Conservation (phyloP, 176 grass and related monocot genomes). For the Aegilops longissima region DNA sequence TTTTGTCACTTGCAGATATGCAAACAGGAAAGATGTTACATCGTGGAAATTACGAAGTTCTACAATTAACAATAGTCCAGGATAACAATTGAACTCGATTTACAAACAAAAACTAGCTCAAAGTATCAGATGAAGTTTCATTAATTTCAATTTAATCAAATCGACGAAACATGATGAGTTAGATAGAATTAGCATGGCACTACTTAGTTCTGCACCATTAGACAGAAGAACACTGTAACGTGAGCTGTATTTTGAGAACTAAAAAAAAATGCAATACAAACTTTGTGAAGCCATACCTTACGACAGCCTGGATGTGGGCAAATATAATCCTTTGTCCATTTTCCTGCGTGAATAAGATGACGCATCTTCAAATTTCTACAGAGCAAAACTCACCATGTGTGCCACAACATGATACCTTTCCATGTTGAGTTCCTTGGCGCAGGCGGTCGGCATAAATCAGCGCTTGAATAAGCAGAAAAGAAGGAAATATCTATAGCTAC, state of each 20-base stretch:
- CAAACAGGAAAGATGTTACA: background rate
- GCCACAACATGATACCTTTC: background rate
- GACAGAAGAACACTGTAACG: background rate
- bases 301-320: conserved; percentile 14
- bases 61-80: background rate
- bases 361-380: too few relatives aligned
- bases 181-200: background rate
- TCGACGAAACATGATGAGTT: background rate
- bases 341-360: too few relatives aligned
- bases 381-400: background rate
- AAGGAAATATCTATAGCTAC: background rate
- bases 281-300: conserved; percentile 40
- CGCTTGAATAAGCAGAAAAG: background rate
- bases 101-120: background rate
- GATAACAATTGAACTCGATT: background rate
- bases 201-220: conserved; percentile 2
- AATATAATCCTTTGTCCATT: too few relatives aligned
- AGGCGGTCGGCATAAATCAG: background rate
- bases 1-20: background rate
- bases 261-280: conserved; percentile 19
- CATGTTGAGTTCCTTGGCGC: background rate
- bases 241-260: background rate
- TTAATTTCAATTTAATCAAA: background rate
- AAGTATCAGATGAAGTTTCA: background rate
- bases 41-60: background rate